Evolutionary conservation across 345 rosid species (phyloP), one percentile per base, ranked within the genome.

Genomic region (Euphorbia lathyris): DNA sequence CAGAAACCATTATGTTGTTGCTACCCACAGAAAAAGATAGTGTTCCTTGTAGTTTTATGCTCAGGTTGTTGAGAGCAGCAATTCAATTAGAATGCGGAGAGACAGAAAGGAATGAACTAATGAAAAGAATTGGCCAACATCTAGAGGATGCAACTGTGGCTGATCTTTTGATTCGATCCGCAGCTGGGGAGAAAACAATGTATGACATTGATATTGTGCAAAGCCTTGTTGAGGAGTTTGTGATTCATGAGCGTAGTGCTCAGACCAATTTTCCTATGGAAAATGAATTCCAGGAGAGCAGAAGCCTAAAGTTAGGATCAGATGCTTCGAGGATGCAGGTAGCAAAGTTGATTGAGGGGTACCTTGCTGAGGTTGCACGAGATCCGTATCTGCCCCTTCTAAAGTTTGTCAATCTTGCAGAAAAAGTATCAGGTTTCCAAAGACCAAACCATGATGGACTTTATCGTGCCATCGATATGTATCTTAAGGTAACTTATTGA

Each of bases 31-130:
- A 74, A 62, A 69, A 65, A 69, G 63, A 74, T 17, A 69, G 78
- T 45, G 77, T 74, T 73, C 61, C 81, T 13, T 78, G 81, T 51
- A 38, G 72, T 66, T 69, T 78, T 71, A 50, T 78, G 81, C 78
- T 78, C 25, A 74, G 69, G 72, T 53, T 78, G 47, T 55, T 74
- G 48, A 78, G 72, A 66, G 75, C 78, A 48, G 74, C 65, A 48
- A 70, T 70, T 25, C 30, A 70, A 22, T 66, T 78, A 32, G 78
- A 70, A 51, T 74, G 78, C 27, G 78, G 65, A 70, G 75, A 78
- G 2, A 27, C 16, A 3, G 81, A 60, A 52, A 78, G 69, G 58
- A 78, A 74, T 14, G 81, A 73, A 47, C 61, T 78, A 52, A 74
- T 74, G 68, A 69, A 67, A 45, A 60, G 69, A 70, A 74, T 74